These are phyloP conservation scores for Pleurotus ostreatus DNA, from an alignment of 768 basidiomycete genomes.

Conservation along the genomic window DNA sequence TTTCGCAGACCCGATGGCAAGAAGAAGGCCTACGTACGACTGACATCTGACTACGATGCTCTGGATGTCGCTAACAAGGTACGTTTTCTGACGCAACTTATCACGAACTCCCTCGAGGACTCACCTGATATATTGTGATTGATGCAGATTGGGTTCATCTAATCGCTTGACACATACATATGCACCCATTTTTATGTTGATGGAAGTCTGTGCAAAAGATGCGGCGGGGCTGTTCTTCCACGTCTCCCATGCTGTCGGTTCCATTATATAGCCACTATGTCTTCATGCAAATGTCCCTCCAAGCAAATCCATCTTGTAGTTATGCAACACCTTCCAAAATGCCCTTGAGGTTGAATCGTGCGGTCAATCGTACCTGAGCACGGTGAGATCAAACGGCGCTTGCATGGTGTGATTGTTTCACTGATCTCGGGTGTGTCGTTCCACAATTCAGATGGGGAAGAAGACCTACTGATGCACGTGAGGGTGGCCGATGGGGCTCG, in stretches of 20 bases:
- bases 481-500: constrained; percentile 1
- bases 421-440: neutral
- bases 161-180: constrained; percentile 22
- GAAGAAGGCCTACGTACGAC: constrained; percentile 98
- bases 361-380: no score
- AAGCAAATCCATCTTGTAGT: neutral
- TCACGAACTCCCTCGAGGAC: neutral
- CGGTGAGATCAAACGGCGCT: constrained; percentile 6
- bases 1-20: constrained; percentile 83
- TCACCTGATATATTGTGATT: neutral
- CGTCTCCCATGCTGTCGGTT: neutral
- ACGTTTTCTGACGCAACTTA: constrained; percentile 11
- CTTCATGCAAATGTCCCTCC: neutral
- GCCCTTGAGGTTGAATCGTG: no score
- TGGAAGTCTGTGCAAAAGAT: neutral
- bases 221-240: neutral
- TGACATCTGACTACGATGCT: constrained; percentile 95
- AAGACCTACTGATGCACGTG: constrained; percentile 2
- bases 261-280: neutral
- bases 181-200: neutral
- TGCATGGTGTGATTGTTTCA: constrained; percentile 7
- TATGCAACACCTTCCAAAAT: neutral
- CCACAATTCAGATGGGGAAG: neutral
- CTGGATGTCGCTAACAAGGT: constrained; percentile 98
- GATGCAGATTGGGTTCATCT: constrained; percentile 89